Evolutionary conservation across 208 protist genomes (phyloP).

Genomic region (Balamuthia mandrillaris): DNA sequence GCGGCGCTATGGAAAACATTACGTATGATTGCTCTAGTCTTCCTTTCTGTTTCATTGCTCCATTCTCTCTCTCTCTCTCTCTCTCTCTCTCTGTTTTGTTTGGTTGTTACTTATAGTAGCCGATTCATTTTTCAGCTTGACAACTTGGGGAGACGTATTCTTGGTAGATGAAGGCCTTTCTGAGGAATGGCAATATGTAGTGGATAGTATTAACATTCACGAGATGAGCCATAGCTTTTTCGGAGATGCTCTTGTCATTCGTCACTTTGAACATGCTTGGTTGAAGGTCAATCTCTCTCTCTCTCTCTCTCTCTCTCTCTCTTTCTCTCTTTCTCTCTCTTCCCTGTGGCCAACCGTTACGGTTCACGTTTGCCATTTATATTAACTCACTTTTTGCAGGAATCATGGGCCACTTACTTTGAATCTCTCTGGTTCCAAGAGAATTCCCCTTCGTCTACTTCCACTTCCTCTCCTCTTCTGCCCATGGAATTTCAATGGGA

Average conservation of each 20-base stretch:
- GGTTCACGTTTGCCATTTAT: too few species aligned
- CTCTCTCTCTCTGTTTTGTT: too few species aligned
- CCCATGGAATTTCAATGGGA: not conserved
- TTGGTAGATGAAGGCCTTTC: not conserved
- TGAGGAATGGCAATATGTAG: not conserved
- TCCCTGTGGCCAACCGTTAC: too few species aligned
- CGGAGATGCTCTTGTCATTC: conserved; percentile 10
- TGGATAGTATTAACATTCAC: not conserved
- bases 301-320: not conserved
- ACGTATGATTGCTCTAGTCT: too few species aligned
- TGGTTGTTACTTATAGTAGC: too few species aligned
- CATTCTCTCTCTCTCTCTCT: too few species aligned
- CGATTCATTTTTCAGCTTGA: too few species aligned
- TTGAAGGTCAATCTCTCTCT: not conserved
- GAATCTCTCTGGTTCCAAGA: not conserved
- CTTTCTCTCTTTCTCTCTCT: too few species aligned
- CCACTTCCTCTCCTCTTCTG: too few species aligned
- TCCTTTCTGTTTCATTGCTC: too few species aligned
- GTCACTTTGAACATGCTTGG: conserved; percentile 19
- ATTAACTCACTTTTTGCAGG: too few species aligned
- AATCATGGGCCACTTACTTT: conserved; percentile 22
- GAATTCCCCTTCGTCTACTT: too few species aligned
- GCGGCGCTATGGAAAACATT: conserved; percentile 11
- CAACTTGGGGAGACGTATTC: conserved; percentile 1
- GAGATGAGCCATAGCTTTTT: conserved; percentile 22